These are phyloP conservation scores for Catenaria anguillulae DNA, from an alignment of 371 early-diverging fungal genomes.

Conservation along the genomic window DNA sequence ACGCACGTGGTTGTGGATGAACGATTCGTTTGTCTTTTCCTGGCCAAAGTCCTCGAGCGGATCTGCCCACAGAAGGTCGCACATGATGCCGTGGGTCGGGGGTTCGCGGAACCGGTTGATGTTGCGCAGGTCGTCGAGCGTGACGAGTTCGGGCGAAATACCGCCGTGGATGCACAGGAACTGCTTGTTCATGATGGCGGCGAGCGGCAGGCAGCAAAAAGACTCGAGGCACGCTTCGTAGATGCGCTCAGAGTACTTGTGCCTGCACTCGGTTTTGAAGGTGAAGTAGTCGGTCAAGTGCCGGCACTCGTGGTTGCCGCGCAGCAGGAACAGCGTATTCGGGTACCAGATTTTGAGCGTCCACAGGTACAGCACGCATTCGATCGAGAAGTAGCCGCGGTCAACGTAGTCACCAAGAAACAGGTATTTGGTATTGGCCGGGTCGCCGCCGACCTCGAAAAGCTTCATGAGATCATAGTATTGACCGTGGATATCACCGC, in stretches of 20 bases:
- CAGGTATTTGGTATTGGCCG: slow-evolving; percentile 69
- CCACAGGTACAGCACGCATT: slow-evolving; percentile 85
- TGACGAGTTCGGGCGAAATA: slow-evolving; percentile 80
- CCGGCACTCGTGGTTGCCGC: slow-evolving; percentile 97
- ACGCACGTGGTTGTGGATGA: slow-evolving; percentile 77
- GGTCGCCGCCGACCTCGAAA: slow-evolving; percentile 93
- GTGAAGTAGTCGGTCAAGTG: slow-evolving; percentile 97
- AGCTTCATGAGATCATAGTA: slow-evolving; percentile 96
- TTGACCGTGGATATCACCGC: slow-evolving; percentile 99
- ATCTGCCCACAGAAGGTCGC: slow-evolving; percentile 97
- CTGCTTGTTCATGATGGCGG: slow-evolving; percentile 92
- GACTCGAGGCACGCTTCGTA: slow-evolving; percentile 85
- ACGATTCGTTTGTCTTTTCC: slow-evolving; percentile 62
- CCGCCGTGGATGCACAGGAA: slow-evolving; percentile 98
- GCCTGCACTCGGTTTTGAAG: slow-evolving; percentile 85
- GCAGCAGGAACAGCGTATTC: slow-evolving; percentile 71
- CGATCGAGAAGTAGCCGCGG: slow-evolving; percentile 86
- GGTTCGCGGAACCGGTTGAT: slow-evolving; percentile 90
- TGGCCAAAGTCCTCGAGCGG: slow-evolving; percentile 88
- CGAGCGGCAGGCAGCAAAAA: slow-evolving; percentile 88
- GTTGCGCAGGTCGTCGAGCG: slow-evolving; percentile 65
- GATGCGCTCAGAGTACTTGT: slow-evolving; percentile 86
- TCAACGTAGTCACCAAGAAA: slow-evolving; percentile 98
- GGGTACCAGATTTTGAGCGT: slow-evolving; percentile 87
- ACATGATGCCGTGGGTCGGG: slow-evolving; percentile 86